Percentiles rank a stretch among this genome's conserved stretches.
Conservation (phyloP, 208 protist species). For the Cochliopodium minus region DNA sequence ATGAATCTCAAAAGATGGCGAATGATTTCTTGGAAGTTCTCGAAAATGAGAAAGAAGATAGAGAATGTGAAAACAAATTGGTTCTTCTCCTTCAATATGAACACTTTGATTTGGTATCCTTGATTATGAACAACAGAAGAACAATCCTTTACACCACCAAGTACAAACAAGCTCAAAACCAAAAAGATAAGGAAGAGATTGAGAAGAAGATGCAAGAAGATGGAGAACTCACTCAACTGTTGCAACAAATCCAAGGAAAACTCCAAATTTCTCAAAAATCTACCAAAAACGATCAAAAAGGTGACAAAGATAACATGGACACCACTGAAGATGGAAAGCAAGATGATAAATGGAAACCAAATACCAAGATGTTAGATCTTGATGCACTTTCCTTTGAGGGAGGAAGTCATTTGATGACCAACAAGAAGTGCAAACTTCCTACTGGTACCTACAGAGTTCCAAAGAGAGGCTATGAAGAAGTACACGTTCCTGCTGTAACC, state of each 20-base stretch:
- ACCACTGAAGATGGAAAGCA: background rate
- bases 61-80: slow-evolving; percentile 52
- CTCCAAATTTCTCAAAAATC: background rate
- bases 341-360: slow-evolving; percentile 11
- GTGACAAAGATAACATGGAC: background rate
- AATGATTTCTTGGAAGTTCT: slow-evolving; percentile 49
- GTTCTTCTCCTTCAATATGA: slow-evolving; percentile 50
- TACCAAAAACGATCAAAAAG: background rate
- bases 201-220: slow-evolving; percentile 41
- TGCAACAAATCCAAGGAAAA: slow-evolving; percentile 14
- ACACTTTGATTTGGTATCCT: slow-evolving; percentile 65
- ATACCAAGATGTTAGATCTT: slow-evolving; percentile 38
- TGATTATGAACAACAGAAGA: slow-evolving; percentile 26
- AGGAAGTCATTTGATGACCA: slow-evolving; percentile 63
- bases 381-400: slow-evolving; percentile 52
- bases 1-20: slow-evolving; percentile 38
- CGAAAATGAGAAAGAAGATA: slow-evolving; percentile 22
- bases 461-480: slow-evolving; percentile 30
- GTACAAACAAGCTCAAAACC: slow-evolving; percentile 31
- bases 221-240: slow-evolving; percentile 13
- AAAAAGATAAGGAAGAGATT: slow-evolving; percentile 37
- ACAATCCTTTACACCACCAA: slow-evolving; percentile 40
- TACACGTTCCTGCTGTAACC: slow-evolving; percentile 39
- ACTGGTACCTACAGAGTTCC: slow-evolving; percentile 14
- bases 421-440: slow-evolving; percentile 44